Evolutionary conservation across 2,329 filamentous ascomycete genomes (phyloP).

Genomic region (Balansia obtecta): DNA sequence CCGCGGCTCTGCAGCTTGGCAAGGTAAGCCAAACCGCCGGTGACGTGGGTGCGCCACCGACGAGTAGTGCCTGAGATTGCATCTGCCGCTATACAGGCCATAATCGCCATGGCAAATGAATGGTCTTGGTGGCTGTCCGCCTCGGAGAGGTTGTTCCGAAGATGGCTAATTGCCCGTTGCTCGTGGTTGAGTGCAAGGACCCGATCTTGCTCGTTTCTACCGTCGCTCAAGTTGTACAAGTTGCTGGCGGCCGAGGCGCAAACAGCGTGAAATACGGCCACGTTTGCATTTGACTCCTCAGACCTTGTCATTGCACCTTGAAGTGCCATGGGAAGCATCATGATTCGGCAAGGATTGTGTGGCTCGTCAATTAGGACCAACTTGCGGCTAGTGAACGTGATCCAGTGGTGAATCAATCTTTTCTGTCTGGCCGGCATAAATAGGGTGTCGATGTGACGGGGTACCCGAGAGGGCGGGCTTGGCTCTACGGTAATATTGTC

Average conservation of each 20-base stretch:
- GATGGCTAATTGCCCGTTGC: slow-evolving; percentile 12
- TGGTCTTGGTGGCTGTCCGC: slow-evolving; percentile 15
- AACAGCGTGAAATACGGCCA: slow-evolving; percentile 14
- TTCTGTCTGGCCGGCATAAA: slow-evolving; percentile 10
- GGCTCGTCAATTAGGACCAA: slow-evolving; percentile 14
- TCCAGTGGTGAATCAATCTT: slow-evolving; percentile 15
- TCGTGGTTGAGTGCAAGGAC: slow-evolving; percentile 12
- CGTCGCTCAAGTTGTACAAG: slow-evolving; percentile 25
- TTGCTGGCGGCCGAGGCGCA: slow-evolving; percentile 28
- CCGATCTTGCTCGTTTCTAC: slow-evolving; percentile 8
- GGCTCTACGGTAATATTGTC: no score
- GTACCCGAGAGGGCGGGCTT: background rate
- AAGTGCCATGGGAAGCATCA: slow-evolving; percentile 16
- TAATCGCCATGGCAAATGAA: slow-evolving; percentile 27
- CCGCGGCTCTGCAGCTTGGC: slow-evolving; percentile 7
- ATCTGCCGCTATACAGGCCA: slow-evolving; percentile 22
- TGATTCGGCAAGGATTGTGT: slow-evolving; percentile 13
- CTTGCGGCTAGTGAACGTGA: slow-evolving; percentile 15
- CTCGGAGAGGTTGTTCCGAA: slow-evolving; percentile 11
- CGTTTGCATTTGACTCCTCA: slow-evolving; percentile 10
- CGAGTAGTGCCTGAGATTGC: slow-evolving; percentile 13
- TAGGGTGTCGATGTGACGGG: slow-evolving; percentile 11
- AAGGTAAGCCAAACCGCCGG: slow-evolving; percentile 13
- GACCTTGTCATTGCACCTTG: slow-evolving; percentile 10
- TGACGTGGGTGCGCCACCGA: slow-evolving; percentile 14